Evolutionary conservation across 1,284 basidiomycete species (phyloP), one percentile per base, ranked within the genome.

Genomic region (Stygiomarasmius scandens): DNA sequence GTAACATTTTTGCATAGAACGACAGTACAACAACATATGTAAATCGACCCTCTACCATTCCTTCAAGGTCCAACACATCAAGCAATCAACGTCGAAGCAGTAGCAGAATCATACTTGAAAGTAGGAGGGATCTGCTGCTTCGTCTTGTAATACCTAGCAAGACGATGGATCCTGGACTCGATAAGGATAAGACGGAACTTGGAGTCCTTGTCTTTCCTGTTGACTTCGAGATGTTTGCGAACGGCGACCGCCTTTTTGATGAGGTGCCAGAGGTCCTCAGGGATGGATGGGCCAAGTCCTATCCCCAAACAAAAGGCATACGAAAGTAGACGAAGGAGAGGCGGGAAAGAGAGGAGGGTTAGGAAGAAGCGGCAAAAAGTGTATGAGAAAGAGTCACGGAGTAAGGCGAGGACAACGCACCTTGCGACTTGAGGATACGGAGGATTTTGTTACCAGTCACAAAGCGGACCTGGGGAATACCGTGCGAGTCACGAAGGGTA

Each of bases 391-490:
- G 16, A 41, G 38, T n/a, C 4, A 41, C 4, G 16, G 16, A 4
- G 16, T 4, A n/a, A 41, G 61, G 10, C 47, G 45, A 27, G 56
- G 27, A 8, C n/a, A 14, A 50, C 38, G 55, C 14, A 94, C 95
- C 94, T 72, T 95, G 86, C 66, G 91, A 87, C 84, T 98, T 98
- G 77, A 98, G 85, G 82, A 98, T 95, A 84, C 96, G 90, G 69
- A 98, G 89, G 72, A 99, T 96, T 87, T 98, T 98, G 92, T 97
- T 98, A 74, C 96, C 96, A 61, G 96, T 98, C 72, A 98, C 92
- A 78, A 93, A 95, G 71, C 95, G 95, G 77, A 98, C 96, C 75
- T 92, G 92, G 74, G 96, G 95, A 70, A 98, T 90, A 71, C 96
- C 96, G 77, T 98, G 93, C 71, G 93, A 95, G 84, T 98, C 96